These are phyloP conservation scores for Dactylella cylindrospora DNA, from an alignment of 2,329 filamentous ascomycete genomes.

Conservation along the genomic window DNA sequence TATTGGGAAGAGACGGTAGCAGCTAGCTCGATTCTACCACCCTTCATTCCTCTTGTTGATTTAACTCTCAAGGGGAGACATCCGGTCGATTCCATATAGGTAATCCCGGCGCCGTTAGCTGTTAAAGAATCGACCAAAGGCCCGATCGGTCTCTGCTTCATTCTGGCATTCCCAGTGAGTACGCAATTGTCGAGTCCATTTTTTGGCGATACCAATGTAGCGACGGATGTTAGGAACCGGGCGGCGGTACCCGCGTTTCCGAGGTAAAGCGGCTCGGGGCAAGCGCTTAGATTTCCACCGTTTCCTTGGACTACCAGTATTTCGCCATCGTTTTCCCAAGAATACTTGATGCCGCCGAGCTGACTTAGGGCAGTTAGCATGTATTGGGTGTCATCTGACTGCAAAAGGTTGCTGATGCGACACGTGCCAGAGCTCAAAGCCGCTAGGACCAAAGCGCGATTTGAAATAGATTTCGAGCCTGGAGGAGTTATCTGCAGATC, in stretches of 20 bases:
- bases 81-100: constrained; percentile 79
- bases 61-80: constrained; percentile 82
- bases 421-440: constrained; percentile 84
- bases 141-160: constrained; percentile 94
- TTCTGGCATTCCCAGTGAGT: constrained; percentile 88
- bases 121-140: constrained; percentile 87
- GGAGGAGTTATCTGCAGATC: constrained; percentile 80
- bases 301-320: constrained; percentile 85
- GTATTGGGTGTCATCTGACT: constrained; percentile 95
- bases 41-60: constrained; percentile 78
- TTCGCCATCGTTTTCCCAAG: constrained; percentile 93
- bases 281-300: constrained; percentile 80
- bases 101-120: constrained; percentile 80
- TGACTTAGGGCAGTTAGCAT: constrained; percentile 91
- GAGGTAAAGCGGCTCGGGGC: constrained; percentile 76
- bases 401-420: constrained; percentile 85
- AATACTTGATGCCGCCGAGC: constrained; percentile 82
- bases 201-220: constrained; percentile 73
- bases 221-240: constrained; percentile 88
- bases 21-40: constrained; percentile 84
- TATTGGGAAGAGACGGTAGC: constrained; percentile 99
- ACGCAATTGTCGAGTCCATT: constrained; percentile 67
- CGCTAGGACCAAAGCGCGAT: constrained; percentile 88
- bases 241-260: constrained; percentile 97
- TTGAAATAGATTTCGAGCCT: constrained; percentile 96